Evolutionary conservation across 805 yeast genomes (phyloP), one percentile per base, ranked within the genome.

Genomic region (Ogataea angusta): DNA sequence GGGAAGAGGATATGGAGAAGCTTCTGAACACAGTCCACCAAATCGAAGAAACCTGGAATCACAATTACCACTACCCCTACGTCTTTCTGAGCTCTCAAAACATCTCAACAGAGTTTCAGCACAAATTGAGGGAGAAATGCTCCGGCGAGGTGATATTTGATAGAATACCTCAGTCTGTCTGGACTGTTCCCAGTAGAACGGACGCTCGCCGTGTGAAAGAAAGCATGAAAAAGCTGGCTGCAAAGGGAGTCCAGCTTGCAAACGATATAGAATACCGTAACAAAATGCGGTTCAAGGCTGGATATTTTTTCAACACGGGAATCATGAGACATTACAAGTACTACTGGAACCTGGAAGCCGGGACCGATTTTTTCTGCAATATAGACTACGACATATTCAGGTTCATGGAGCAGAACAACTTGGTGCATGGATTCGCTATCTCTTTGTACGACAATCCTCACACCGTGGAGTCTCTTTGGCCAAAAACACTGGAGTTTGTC

Each of bases 341-440:
- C 75, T 87, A 86, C 71, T 89, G 96, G 96, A 79, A 95, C 62
- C 89, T 89, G 32, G 96, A 89, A 65, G 95, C 96, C 9, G 83
- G 78, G 47, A 78, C 81, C 50, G 74, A 76, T 57, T 72, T 85
- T 45, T 76, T 66, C 62, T 88, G 95, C 67, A 87, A 85, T 59
- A 67, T 89, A 42, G 78, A 80, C 52, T 83, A 83, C 61, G 95
- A 87, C 57, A 65, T 85, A n/a, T 87, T 87, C 73, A 75, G 78
- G 64, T 85, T 70, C 66, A 83, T 87, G 95, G 78, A 78, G 53
- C 85, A 80, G 53, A 77, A 83, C 60, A 68, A 75, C 41, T 76
- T 82, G 66, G 72, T 68, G 42, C 87, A 84, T 60, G 88, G 90
- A 7, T 86, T 84, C 64, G 78, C 91, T 30, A 75, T 86, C 45